These are phyloP conservation scores for Pseudotsuga menziesii DNA, from an alignment of 75 land plant genomes.

Conservation along the genomic window DNA sequence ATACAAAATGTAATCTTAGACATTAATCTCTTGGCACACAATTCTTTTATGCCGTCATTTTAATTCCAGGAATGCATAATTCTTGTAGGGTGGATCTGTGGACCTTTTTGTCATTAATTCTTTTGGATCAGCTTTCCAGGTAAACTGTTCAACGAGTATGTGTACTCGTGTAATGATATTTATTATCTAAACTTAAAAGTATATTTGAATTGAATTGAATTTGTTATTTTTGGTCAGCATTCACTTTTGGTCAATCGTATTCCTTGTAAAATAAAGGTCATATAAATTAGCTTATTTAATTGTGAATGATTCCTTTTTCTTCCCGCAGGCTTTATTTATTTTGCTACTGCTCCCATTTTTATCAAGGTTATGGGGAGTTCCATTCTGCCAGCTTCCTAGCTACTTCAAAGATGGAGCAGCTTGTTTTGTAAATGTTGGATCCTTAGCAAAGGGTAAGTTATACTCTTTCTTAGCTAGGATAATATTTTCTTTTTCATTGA, in stretches of 20 bases:
- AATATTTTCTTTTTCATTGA: too few species aligned
- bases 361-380: slow-evolving; percentile 87
- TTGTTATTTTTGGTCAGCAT: neutral
- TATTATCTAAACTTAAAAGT: neutral
- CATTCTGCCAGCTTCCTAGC: slow-evolving; percentile 60
- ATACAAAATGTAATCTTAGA: neutral
- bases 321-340: slow-evolving; percentile 77
- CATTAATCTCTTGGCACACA: neutral
- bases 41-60: neutral
- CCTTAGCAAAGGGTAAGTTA: slow-evolving; percentile 45
- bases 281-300: neutral
- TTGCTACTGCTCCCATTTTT: slow-evolving; percentile 76
- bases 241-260: neutral
- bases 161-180: neutral
- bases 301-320: neutral
- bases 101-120: slow-evolving; percentile 97
- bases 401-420: slow-evolving; percentile 81
- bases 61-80: slow-evolving; percentile 4
- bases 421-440: slow-evolving; percentile 77
- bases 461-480: neutral
- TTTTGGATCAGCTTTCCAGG: slow-evolving; percentile 86
- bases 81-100: slow-evolving; percentile 69
- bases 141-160: slow-evolving; percentile 1
- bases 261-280: neutral
- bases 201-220: neutral